phyloP scores from a whole-genome alignment of 176 grass and related monocot genomes.

The Rhipidocladum racemiflorum region DNA sequence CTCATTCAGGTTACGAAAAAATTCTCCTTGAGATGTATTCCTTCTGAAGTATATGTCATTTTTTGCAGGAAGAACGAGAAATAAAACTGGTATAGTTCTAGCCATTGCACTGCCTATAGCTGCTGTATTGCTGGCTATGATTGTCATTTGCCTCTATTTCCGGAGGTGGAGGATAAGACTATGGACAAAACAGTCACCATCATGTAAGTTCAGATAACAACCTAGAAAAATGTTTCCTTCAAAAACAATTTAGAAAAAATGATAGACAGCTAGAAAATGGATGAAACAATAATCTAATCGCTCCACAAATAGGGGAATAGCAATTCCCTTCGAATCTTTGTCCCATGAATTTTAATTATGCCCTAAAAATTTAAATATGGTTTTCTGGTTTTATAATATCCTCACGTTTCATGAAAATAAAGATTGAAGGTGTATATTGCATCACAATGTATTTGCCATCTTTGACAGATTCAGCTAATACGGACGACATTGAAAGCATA shows the following conservation, averaged over 20 bases:
- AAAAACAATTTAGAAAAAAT: neutral
- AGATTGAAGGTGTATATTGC: neutral
- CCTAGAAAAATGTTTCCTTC: neutral
- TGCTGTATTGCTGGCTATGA: slow-evolving; percentile 22
- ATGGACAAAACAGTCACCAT: neutral
- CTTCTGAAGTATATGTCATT: slow-evolving; percentile 6
- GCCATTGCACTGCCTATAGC: slow-evolving; percentile 46
- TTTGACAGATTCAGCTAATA: slow-evolving; percentile 41
- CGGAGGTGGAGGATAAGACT: slow-evolving; percentile 13
- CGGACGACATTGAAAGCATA: slow-evolving; percentile 28
- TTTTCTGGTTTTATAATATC: neutral
- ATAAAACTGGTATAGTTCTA: slow-evolving; percentile 10
- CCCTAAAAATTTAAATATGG: neutral
- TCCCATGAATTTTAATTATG: neutral
- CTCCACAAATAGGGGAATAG: neutral
- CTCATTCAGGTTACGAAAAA: neutral
- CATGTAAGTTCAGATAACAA: slow-evolving; percentile 35
- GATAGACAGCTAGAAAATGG: neutral
- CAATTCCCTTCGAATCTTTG: neutral
- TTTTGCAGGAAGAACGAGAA: slow-evolving; percentile 43
- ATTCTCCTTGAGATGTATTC: neutral
- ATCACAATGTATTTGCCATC: neutral
- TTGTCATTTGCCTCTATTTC: slow-evolving; percentile 30
- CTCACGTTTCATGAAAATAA: neutral
- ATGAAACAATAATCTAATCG: neutral